Percentiles rank a stretch among this genome's conserved stretches.
phyloP scores from a whole-genome alignment of 177 flowering plant genomes.

The Tripterygium wilfordii region DNA sequence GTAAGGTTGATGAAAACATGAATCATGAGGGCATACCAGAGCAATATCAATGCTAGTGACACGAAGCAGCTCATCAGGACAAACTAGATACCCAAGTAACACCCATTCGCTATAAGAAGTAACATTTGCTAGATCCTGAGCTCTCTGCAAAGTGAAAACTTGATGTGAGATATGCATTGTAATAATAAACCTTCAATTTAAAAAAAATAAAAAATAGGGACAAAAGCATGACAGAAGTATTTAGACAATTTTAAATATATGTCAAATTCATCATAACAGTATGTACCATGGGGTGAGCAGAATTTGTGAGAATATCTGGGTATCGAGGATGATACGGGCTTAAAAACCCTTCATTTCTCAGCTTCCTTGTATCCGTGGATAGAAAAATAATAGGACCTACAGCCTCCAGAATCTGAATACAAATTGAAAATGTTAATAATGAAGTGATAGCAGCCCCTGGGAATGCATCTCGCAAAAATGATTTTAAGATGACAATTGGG shows the following conservation, averaged over 20 bases:
- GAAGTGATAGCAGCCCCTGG: background rate
- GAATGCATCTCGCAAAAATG: no score
- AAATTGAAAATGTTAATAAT: background rate
- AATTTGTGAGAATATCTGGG: slow-evolving; percentile 97
- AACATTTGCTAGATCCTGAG: slow-evolving; percentile 96
- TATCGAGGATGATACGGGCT: slow-evolving; percentile 99
- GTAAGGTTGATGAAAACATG: background rate
- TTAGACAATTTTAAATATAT: background rate
- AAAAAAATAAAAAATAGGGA: background rate
- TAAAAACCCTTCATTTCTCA: slow-evolving; percentile 96
- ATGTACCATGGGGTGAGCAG: slow-evolving; percentile 96
- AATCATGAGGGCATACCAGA: slow-evolving; percentile 40
- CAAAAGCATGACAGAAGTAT: background rate
- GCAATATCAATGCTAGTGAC: slow-evolving; percentile 99
- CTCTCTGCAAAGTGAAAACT: slow-evolving; percentile 53
- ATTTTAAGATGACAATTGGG: no score
- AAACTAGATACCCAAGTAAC: slow-evolving; percentile 90
- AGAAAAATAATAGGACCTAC: slow-evolving; percentile 90
- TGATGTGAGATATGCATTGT: background rate
- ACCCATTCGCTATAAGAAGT: slow-evolving; percentile 94
- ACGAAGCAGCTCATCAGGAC: slow-evolving; percentile 97
- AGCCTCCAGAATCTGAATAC: slow-evolving; percentile 86
- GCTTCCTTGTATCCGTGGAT: slow-evolving; percentile 89
- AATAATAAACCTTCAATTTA: background rate
- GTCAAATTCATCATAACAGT: slow-evolving; percentile 1